Conservation (phyloP, 2,329 filamentous ascomycete genomes). For the Thyridium curvatum region DNA sequence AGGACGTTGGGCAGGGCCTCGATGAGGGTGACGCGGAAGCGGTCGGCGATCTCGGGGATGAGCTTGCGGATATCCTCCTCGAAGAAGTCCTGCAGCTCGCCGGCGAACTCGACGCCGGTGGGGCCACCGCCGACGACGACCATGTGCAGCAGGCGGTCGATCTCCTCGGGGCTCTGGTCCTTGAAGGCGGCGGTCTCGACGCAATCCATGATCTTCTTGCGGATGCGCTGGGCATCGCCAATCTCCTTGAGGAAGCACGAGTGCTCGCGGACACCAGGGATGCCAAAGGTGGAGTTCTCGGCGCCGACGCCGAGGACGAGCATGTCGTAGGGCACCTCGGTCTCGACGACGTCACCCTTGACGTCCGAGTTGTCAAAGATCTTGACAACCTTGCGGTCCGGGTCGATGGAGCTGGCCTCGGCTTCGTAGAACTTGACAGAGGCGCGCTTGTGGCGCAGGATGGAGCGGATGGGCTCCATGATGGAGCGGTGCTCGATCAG, state of each 20-base stretch:
- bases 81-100: slow-evolving; percentile 98
- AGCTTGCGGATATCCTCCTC: slow-evolving; percentile 97
- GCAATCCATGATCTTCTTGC: slow-evolving; percentile 99
- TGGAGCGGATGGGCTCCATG: slow-evolving; percentile 97
- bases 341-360: slow-evolving; percentile 74
- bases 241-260: slow-evolving; percentile 99
- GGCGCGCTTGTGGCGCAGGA: slow-evolving; percentile 90
- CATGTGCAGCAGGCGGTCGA: slow-evolving; percentile 95
- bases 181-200: slow-evolving; percentile 98
- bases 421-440: slow-evolving; percentile 97
- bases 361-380: slow-evolving; percentile 91
- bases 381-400: slow-evolving; percentile 79
- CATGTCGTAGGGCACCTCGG: slow-evolving; percentile 96
- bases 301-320: slow-evolving; percentile 94
- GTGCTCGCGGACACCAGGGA: slow-evolving; percentile 89
- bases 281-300: slow-evolving; percentile 97
- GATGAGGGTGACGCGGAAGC: slow-evolving; percentile 96
- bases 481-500: slow-evolving; percentile 98
- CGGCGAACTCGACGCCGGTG: slow-evolving; percentile 96
- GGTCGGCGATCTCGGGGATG: slow-evolving; percentile 88
- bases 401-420: slow-evolving; percentile 91
- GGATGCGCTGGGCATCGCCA: slow-evolving; percentile 88
- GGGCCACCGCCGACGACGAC: slow-evolving; percentile 91
- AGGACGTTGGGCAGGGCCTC: slow-evolving; percentile 95
- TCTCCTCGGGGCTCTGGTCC: slow-evolving; percentile 80